Percentiles rank a stretch among this genome's conserved stretches.
Evolutionary conservation across 768 basidiomycete genomes (phyloP).

Genomic region (Amanita rubescens): DNA sequence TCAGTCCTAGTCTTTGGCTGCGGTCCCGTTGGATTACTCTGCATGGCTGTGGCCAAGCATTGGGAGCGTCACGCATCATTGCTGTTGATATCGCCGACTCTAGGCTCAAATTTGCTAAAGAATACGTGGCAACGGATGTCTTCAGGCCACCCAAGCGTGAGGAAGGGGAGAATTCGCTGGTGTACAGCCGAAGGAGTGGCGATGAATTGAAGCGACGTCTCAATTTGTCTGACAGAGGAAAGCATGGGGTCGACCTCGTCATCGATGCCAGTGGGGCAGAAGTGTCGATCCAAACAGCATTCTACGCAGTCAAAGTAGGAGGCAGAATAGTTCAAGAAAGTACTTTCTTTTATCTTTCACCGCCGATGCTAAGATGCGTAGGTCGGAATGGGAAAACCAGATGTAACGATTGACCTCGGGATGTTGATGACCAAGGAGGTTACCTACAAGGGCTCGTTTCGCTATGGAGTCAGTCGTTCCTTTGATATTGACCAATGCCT

Average conservation of each 20-base stretch:
- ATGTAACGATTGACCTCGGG: slow-evolving; percentile 68
- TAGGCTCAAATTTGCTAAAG: slow-evolving; percentile 81
- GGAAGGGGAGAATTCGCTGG: slow-evolving; percentile 57
- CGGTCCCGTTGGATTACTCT: slow-evolving; percentile 82
- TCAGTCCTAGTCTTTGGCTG: slow-evolving; percentile 83
- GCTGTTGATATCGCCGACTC: slow-evolving; percentile 73
- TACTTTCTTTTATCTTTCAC: neutral
- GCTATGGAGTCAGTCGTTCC: slow-evolving; percentile 61
- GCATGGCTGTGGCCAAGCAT: slow-evolving; percentile 95
- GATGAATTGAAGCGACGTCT: slow-evolving; percentile 56
- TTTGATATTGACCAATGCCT: neutral
- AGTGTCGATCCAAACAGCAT: slow-evolving; percentile 81
- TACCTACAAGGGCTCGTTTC: slow-evolving; percentile 84
- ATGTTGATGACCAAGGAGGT: slow-evolving; percentile 72
- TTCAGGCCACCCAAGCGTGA: slow-evolving; percentile 56
- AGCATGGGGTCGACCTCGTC: slow-evolving; percentile 71
- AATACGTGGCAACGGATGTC: slow-evolving; percentile 74
- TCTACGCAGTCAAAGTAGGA: slow-evolving; percentile 68
- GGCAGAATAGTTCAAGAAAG: slow-evolving; percentile 66
- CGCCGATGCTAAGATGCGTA: slow-evolving; percentile 17
- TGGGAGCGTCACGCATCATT: slow-evolving; percentile 79
- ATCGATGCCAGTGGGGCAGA: slow-evolving; percentile 93
- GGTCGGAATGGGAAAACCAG: slow-evolving; percentile 83
- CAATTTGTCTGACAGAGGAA: slow-evolving; percentile 64
- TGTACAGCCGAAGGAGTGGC: slow-evolving; percentile 71